Conservation (phyloP, 1,284 basidiomycete species). For the Paramarasmius palmivorus region DNA sequence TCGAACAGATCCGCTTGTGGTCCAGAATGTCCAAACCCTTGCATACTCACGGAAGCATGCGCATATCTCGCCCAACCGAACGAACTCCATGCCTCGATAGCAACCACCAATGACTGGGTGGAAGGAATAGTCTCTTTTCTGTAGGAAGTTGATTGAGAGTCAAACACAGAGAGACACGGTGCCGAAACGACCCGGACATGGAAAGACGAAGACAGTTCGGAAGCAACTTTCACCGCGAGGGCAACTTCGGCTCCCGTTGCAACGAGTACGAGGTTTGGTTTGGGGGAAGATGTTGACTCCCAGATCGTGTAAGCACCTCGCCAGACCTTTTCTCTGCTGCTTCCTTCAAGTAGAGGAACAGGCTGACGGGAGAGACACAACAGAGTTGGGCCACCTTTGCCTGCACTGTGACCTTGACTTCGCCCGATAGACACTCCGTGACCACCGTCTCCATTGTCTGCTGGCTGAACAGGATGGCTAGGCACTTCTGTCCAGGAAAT, state of each 20-base stretch:
- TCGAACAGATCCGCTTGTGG: constrained; percentile 17
- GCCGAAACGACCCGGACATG: constrained; percentile 60
- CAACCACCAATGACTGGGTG: constrained; percentile 35
- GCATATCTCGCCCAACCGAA: constrained; percentile 20
- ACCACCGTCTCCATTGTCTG: too few relatives aligned
- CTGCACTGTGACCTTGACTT: constrained; percentile 37
- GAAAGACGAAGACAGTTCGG: constrained; percentile 47
- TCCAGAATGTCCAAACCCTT: constrained; percentile 17
- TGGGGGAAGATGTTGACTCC: constrained; percentile 39
- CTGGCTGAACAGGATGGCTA: too few relatives aligned
- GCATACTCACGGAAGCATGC: constrained; percentile 17
- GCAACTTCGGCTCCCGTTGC: constrained; percentile 70
- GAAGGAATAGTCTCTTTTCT: constrained; percentile 52
- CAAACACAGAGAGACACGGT: constrained; percentile 71
- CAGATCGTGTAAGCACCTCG: constrained; percentile 73
- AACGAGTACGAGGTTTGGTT: constrained; percentile 63
- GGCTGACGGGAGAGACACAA: constrained; percentile 65
- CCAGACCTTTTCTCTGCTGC: constrained; percentile 63
- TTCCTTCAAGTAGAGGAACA: constrained; percentile 72
- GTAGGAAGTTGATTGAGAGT: constrained; percentile 64
- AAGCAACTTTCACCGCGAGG: constrained; percentile 63
- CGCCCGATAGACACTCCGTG: constrained; percentile 61
- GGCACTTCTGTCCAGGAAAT: constrained; percentile 33
- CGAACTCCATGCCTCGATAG: constrained; percentile 17
- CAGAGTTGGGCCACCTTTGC: constrained; percentile 59